A percentile compares a stretch with the other conserved stretches of the same genome.
Conservation (phyloP, 352 stramenopile genomes). For the Thalassiosira livingstoniorum region DNA sequence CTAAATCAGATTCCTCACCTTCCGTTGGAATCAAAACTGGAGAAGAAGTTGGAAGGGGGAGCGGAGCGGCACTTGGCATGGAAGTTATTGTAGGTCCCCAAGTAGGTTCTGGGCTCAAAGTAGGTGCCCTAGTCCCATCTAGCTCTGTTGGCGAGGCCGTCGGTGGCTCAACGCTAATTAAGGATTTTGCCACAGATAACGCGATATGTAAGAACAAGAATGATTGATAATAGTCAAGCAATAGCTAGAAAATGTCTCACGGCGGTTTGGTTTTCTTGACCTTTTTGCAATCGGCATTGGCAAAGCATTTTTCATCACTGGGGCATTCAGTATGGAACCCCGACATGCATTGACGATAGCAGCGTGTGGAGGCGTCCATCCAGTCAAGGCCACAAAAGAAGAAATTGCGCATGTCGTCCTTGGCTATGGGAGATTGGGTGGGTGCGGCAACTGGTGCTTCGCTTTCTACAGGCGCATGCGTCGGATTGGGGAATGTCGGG, state of each 20-base stretch:
- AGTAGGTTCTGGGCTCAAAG: conserved; percentile 45
- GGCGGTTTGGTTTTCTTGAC: conserved; percentile 24
- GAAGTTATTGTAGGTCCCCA: conserved; percentile 28
- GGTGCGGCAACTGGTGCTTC: conserved; percentile 3
- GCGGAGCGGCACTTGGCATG: not conserved
- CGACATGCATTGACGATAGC: conserved; percentile 44
- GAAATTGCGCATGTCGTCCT: conserved; percentile 53
- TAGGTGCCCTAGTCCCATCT: conserved; percentile 37
- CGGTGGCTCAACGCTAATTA: too few species aligned
- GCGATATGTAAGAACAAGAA: too few species aligned
- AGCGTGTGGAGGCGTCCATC: conserved; percentile 52
- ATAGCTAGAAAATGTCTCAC: too few species aligned
- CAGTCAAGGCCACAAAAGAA: conserved; percentile 50
- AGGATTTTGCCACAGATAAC: too few species aligned
- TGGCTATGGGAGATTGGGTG: conserved; percentile 21
- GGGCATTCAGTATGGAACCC: conserved; percentile 53
- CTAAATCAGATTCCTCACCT: too few species aligned
- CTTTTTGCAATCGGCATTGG: conserved; percentile 56
- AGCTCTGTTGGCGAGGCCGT: conserved; percentile 17
- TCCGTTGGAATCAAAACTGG: too few species aligned
- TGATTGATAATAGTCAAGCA: too few species aligned
- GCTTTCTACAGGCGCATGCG: not conserved
- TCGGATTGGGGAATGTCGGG: not conserved
- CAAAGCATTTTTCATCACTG: conserved; percentile 57
- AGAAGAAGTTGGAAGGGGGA: too few species aligned